Percentiles rank a stretch among this genome's conserved stretches.
phyloP scores from a whole-genome alignment of 78 protist genomes.

The Guillardia theta region DNA sequence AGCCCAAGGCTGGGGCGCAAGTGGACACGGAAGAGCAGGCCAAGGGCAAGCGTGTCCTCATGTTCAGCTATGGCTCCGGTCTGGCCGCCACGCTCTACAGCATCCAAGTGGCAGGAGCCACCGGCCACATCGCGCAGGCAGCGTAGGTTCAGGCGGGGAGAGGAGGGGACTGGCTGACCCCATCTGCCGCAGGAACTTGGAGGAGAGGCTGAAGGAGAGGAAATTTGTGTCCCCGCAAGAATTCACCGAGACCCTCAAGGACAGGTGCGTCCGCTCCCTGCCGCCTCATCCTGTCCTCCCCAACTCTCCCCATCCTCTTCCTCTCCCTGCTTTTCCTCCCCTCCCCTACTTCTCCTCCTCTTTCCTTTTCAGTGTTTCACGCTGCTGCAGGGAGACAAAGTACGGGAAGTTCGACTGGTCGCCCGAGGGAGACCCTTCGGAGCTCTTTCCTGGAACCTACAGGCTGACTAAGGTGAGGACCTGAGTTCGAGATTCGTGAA shows the following conservation, averaged over 20 bases:
- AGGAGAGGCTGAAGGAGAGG: slow-evolving; percentile 63
- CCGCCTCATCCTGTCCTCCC: too few relatives aligned
- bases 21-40: neutral
- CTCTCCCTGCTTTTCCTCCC: too few relatives aligned
- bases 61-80: slow-evolving; percentile 95
- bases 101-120: slow-evolving; percentile 56
- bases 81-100: slow-evolving; percentile 81
- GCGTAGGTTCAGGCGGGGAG: neutral
- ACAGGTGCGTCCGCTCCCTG: slow-evolving; percentile 52
- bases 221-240: neutral
- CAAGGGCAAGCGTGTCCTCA: slow-evolving; percentile 74
- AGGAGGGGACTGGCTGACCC: neutral
- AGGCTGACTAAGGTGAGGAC: slow-evolving; percentile 56
- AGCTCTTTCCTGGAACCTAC: slow-evolving; percentile 80
- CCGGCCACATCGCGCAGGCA: slow-evolving; percentile 48
- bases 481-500: too few relatives aligned
- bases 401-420: slow-evolving; percentile 53
- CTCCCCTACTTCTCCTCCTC: too few relatives aligned
- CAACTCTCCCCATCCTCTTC: too few relatives aligned
- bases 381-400: slow-evolving; percentile 53
- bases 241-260: slow-evolving; percentile 46
- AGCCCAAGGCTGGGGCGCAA: neutral
- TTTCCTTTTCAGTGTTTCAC: too few relatives aligned
- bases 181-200: slow-evolving; percentile 50
- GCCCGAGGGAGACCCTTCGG: slow-evolving; percentile 51